Conservation (phyloP, 495 filamentous ascomycete genomes). For the Aspergillus kassunensis region DNA sequence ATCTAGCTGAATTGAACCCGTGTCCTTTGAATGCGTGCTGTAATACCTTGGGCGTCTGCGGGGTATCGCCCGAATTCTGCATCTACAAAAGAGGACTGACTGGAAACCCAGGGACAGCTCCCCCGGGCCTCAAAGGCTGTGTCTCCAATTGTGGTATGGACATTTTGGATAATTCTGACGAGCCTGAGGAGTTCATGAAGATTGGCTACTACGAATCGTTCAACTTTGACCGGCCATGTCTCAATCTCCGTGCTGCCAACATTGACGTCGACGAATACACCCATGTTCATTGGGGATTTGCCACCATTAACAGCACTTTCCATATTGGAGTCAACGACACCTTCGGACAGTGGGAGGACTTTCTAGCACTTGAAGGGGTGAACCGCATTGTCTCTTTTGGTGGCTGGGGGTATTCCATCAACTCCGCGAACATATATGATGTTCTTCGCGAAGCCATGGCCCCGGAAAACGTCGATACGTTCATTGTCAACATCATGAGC, state of each 20-base stretch:
- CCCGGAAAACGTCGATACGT: constrained; percentile 29
- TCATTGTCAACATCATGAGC: constrained; percentile 31
- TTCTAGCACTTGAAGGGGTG: constrained; percentile 17
- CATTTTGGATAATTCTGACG: background rate
- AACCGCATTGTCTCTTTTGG: constrained; percentile 45
- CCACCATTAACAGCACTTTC: constrained; percentile 25
- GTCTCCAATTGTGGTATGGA: constrained; percentile 9
- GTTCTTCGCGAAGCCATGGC: constrained; percentile 37
- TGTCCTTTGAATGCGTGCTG: constrained; percentile 13
- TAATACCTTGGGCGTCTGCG: constrained; percentile 4
- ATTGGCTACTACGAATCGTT: constrained; percentile 11
- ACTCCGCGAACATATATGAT: constrained; percentile 24
- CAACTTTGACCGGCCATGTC: constrained; percentile 19
- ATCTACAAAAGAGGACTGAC: constrained; percentile 4
- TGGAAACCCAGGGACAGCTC: constrained; percentile 12
- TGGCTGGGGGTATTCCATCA: constrained; percentile 45
- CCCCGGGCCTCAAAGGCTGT: constrained; percentile 5
- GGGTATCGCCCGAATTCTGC: constrained; percentile 7
- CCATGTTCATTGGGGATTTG: constrained; percentile 47
- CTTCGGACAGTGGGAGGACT: constrained; percentile 22
- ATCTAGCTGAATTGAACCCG: constrained; percentile 1
- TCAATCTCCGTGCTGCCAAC: constrained; percentile 15
- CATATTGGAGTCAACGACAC: constrained; percentile 22
- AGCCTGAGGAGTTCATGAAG: constrained; percentile 2
- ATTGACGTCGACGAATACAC: constrained; percentile 26